A percentile compares a stretch with the other conserved stretches of the same genome.
phyloP scores from a whole-genome alignment of 139 green algal species.

The Nannochloris sp. region DNA sequence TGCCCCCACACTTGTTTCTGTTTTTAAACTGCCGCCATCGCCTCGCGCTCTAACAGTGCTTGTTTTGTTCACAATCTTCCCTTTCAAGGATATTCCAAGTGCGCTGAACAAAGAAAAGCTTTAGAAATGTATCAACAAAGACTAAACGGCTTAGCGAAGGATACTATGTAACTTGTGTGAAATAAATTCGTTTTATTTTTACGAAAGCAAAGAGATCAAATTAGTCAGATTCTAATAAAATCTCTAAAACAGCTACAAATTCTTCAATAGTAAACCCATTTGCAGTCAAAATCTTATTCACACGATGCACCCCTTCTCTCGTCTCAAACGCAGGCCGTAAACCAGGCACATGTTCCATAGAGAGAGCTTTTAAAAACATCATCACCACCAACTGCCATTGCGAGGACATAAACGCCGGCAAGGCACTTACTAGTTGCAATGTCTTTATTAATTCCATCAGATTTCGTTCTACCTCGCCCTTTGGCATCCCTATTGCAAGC shows the following conservation, averaged over 20 bases:
- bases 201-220: background rate
- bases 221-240: background rate
- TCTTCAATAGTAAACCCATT: constrained; percentile 28
- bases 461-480: constrained; percentile 6
- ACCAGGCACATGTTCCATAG: constrained; percentile 11
- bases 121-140: too few species aligned
- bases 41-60: too few species aligned
- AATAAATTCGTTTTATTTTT: background rate
- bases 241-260: constrained; percentile 28
- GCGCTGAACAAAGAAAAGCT: too few species aligned
- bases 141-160: too few species aligned
- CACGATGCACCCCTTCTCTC: constrained; percentile 11
- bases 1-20: too few species aligned
- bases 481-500: background rate
- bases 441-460: constrained; percentile 19
- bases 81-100: too few species aligned
- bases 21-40: too few species aligned
- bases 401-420: constrained; percentile 18
- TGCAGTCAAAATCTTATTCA: constrained; percentile 4
- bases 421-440: constrained; percentile 8
- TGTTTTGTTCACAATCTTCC: too few species aligned
- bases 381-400: constrained; percentile 25
- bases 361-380: constrained; percentile 29
- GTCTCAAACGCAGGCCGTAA: constrained; percentile 20
- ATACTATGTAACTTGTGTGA: background rate